phyloP scores from a whole-genome alignment of 202 grass and related monocot species.

The Dendrocalamus latiflorus region DNA sequence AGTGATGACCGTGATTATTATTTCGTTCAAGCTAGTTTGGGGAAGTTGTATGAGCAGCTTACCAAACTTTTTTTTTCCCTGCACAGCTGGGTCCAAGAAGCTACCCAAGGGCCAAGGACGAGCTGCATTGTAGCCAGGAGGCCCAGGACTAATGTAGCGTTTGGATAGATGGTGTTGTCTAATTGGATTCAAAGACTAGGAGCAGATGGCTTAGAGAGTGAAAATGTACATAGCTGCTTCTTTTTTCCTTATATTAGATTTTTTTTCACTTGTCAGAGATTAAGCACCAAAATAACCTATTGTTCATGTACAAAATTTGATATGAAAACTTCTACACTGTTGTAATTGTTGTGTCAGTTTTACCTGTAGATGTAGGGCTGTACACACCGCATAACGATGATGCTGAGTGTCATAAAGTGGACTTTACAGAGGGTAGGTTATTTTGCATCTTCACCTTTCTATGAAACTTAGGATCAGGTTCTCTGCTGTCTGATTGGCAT shows the following conservation, averaged over 20 bases:
- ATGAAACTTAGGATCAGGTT: too few relatives aligned
- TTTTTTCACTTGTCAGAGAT: too few relatives aligned
- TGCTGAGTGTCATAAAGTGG: neutral
- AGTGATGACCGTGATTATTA: conserved; percentile 8
- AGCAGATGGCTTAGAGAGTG: neutral
- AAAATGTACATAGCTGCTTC: conserved; percentile 6
- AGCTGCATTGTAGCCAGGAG: conserved; percentile 46
- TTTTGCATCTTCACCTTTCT: too few relatives aligned
- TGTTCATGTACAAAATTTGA: too few relatives aligned
- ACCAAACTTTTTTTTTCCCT: neutral
- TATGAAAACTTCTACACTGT: too few relatives aligned
- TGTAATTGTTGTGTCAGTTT: neutral
- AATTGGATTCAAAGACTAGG: too few relatives aligned
- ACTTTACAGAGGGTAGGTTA: too few relatives aligned
- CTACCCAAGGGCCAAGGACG: conserved; percentile 46
- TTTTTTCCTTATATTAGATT: too few relatives aligned
- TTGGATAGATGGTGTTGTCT: neutral
- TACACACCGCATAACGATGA: neutral
- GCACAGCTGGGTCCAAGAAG: conserved; percentile 58
- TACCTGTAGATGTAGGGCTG: neutral
- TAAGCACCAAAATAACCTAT: too few relatives aligned
- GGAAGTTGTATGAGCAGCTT: neutral
- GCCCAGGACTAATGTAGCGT: neutral
- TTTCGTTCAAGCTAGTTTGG: neutral
- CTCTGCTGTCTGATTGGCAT: too few relatives aligned